Evolutionary conservation across 164 flowering plant genomes (phyloP), one percentile per base, ranked within the genome.

Genomic region (Umbellularia californica): DNA sequence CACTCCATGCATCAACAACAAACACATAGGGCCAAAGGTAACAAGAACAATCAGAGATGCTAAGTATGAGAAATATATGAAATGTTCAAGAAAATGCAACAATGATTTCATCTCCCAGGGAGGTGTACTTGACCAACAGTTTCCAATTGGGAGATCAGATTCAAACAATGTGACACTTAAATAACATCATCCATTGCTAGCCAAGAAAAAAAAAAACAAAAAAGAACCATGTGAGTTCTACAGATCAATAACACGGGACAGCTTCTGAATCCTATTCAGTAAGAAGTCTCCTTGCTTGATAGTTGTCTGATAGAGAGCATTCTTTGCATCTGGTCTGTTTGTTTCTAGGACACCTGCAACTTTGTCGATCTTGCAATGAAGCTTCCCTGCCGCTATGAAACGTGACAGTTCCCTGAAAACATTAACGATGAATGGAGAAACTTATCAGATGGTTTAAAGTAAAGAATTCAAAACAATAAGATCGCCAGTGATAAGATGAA

Each of bases 271-370:
- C 68, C 98, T 84, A 83, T 95, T 95, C 73, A 95, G 71, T 19
- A 95, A 75, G 85, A 93, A 92, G 81, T 95, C 99, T 5, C 99
- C 99, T 85, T 95, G 98, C 85, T 92, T 95, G 82, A 95, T 95
- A 2, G 98, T 95, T 70, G 97, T 87, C 82, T 95, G 99, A 78
- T 95, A 95, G 7, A 95, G 91, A 51, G 98, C 98, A 82, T 95
- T 95, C 87, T 93, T 93, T 14, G 97, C 92, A 79, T 95, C 99
- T 0, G 99, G 98, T 14, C 97, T 89, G 77, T 95, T 95, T 2
- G 98, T 95, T 75, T 95, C 98, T 50, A 95, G 84, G 50, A 93
- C 97, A n/a, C 98, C 98, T n/a, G 97, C 96, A 55, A 95, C 98
- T 81, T 93, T 93, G 73, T 95, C 99, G 41, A 95, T 93, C 90